Percentiles rank a stretch among this genome's conserved stretches.
Conservation (phyloP, 148 eudicot species). For the Gaultheria prostrata region DNA sequence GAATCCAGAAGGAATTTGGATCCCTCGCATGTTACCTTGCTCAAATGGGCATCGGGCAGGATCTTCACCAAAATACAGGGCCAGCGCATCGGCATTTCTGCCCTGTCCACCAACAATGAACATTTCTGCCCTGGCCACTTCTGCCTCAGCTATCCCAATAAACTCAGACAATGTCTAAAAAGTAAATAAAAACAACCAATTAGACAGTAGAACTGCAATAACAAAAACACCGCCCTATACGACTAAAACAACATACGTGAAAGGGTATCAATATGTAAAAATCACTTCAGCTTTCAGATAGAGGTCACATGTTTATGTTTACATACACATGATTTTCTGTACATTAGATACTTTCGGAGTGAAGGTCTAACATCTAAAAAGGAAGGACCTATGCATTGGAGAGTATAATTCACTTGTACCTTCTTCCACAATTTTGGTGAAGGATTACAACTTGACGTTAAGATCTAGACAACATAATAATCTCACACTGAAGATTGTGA, state of each 20-base stretch:
- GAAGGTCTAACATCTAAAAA: not conserved
- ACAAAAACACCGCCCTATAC: not conserved
- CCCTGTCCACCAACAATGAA: slow-evolving; percentile 58
- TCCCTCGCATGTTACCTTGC: slow-evolving; percentile 57
- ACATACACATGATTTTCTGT: not conserved
- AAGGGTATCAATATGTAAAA: not conserved
- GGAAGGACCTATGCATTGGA: not conserved
- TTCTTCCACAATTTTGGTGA: slow-evolving; percentile 5
- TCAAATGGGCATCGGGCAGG: slow-evolving; percentile 96
- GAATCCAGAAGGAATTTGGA: not conserved
- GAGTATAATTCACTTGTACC: not conserved
- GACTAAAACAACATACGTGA: not conserved
- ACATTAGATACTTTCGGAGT: not conserved
- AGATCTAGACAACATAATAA: not conserved
- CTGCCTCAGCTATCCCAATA: slow-evolving; percentile 61
- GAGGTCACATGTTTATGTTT: too few species aligned
- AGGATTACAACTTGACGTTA: not conserved
- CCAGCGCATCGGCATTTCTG: slow-evolving; percentile 92
- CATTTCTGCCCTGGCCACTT: slow-evolving; percentile 60
- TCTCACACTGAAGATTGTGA: slow-evolving; percentile 2
- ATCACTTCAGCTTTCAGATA: not conserved
- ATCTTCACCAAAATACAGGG: slow-evolving; percentile 91
- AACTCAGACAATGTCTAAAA: slow-evolving; percentile 70
- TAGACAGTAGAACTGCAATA: not conserved
- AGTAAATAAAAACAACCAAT: not conserved